Conservation (phyloP, 306 rosid species). For the Heteromeles arbutifolia region DNA sequence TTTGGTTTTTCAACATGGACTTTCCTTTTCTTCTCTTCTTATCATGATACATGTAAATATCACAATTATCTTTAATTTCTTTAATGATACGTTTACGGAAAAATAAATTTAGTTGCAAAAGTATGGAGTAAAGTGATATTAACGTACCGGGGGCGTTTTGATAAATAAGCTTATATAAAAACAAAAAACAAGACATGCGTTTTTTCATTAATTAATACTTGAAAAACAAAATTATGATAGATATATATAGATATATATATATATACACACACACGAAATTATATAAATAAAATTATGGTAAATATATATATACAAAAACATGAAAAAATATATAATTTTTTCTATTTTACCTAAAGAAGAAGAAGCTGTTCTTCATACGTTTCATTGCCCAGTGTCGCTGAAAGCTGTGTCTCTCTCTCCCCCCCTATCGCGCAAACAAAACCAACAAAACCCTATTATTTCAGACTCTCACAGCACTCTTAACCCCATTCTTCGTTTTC, state of each 20-base stretch:
- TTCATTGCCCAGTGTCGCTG: conserved; percentile 46
- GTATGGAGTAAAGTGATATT: no score
- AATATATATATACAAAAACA: background rate
- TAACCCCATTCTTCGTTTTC: conserved; percentile 20
- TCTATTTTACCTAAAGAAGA: conserved; percentile 5
- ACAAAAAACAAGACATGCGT: no score
- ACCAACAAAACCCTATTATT: conserved; percentile 44
- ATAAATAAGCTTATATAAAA: no score
- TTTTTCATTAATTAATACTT: no score
- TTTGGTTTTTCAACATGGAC: no score
- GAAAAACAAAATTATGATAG: background rate
- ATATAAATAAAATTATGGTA: background rate
- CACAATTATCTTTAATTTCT: background rate
- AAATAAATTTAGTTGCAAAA: background rate
- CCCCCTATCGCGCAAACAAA: conserved; percentile 38
- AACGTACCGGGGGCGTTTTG: no score
- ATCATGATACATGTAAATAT: background rate
- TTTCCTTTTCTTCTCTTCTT: background rate
- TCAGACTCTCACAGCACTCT: conserved; percentile 1
- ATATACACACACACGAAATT: no score
- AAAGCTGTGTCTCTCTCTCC: conserved; percentile 7
- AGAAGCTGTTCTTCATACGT: conserved; percentile 57
- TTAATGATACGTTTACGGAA: background rate
- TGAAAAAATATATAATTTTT: background rate
- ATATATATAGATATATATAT: background rate